Evolutionary conservation across 495 filamentous ascomycete genomes (phyloP), one percentile per base, ranked within the genome.

Genomic region (Trichoderma gamsii): DNA sequence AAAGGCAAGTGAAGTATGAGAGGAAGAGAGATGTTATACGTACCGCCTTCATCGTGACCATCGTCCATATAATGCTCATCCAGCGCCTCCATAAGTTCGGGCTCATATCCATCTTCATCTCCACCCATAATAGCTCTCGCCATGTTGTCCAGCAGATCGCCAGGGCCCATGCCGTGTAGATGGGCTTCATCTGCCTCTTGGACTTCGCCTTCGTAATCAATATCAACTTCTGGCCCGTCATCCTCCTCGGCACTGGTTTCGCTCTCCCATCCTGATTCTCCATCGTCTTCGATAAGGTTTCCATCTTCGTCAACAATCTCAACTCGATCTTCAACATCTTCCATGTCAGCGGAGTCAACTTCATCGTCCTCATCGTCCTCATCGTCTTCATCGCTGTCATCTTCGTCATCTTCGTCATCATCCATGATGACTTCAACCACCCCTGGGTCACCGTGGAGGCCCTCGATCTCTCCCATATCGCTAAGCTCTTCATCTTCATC

Each of bases 381-480:
- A 64, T 86, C 83, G n/a, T 85, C 81, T 63, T 84, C 82, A 23
- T 89, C 89, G 4, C 87, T 84, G 29, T 84, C 81, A 35, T 85
- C 82, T 9, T 88, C 87, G 27, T 90, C 88, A 49, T 84, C 83
- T 8, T 87, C 86, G 25, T 89, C 88, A 67, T 92, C 90, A 66
- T 92, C 87, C 75, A 95, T 90, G 69, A 96, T 88, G 79, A 95
- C 92, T 72, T 97, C 87, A 67, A 92, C 85, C 75, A 92, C 84
- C 61, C 83, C 88, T 49, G 86, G 82, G 66, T 95, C 90, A 29
- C 93, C 93, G 61, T 89, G 82, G 63, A 96, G 82, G 68, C 93
- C 93, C 85, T 96, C 93, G 67, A 96, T 90, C 5, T 83, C 85
- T 11, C 93, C 94, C 80, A 95, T 91, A 44, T 89, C 90, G 72